phyloP scores from a whole-genome alignment of 495 filamentous ascomycete genomes.

The Xylaria scruposa region DNA sequence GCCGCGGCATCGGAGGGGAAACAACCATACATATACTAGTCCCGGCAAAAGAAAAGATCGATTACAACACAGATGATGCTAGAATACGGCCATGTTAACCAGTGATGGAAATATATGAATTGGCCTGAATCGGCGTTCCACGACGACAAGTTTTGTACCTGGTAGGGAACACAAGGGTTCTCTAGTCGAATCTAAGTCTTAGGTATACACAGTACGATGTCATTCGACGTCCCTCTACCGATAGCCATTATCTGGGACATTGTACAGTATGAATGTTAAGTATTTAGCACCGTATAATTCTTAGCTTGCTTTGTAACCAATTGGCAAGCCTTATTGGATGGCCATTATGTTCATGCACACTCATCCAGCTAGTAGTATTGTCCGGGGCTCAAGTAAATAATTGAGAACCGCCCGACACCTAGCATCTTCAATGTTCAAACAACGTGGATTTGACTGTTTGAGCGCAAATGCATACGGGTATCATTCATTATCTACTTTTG shows the following conservation, averaged over 20 bases:
- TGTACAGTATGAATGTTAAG: not conserved
- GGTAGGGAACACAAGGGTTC: conserved; percentile 12
- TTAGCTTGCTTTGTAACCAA: not conserved
- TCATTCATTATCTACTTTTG: conserved; percentile 22
- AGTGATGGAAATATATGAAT: not conserved
- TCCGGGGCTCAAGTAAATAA: not conserved
- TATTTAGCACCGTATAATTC: not conserved
- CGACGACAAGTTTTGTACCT: conserved; percentile 3
- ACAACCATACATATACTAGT: not conserved
- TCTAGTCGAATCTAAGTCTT: not conserved
- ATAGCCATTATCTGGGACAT: not conserved
- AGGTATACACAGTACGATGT: not conserved
- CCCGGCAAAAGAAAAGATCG: not conserved
- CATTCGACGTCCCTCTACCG: not conserved
- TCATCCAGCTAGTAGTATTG: not conserved
- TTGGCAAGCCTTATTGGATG: conserved; percentile 9
- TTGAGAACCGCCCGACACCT: not conserved
- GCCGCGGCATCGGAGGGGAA: conserved; percentile 1
- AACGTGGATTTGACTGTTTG: not conserved
- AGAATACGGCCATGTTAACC: not conserved
- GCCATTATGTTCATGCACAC: not conserved
- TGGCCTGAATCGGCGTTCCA: conserved; percentile 11
- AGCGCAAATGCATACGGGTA: conserved; percentile 9
- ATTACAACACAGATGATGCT: not conserved
- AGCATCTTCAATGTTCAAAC: not conserved